Percentiles rank a stretch among this genome's conserved stretches.
These are phyloP conservation scores for Aegilops longissima DNA, from an alignment of 176 grass and related monocot species.

Conservation along the genomic window DNA sequence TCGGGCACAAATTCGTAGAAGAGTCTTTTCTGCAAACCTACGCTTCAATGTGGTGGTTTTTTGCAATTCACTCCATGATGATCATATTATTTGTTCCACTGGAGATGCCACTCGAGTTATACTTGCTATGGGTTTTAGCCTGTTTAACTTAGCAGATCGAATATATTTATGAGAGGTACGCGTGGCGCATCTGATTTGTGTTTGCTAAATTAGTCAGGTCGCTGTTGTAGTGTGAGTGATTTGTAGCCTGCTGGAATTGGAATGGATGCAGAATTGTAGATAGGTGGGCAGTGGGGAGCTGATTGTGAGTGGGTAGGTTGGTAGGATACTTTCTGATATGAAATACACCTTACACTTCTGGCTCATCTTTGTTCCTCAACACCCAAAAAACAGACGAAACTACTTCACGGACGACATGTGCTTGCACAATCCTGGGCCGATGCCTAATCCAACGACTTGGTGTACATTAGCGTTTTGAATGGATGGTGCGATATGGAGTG, in stretches of 20 bases:
- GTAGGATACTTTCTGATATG: conserved; percentile 19
- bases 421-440: too few relatives aligned
- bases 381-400: not conserved
- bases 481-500: too few relatives aligned
- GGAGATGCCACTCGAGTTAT: not conserved
- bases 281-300: not conserved
- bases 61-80: too few relatives aligned
- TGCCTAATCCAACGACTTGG: too few relatives aligned
- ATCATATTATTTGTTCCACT: not conserved
- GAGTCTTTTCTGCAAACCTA: too few relatives aligned
- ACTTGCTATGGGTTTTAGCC: not conserved
- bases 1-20: too few relatives aligned
- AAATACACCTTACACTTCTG: not conserved
- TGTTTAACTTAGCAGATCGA: not conserved
- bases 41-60: too few relatives aligned
- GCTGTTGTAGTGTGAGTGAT: too few relatives aligned
- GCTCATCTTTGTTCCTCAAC: not conserved
- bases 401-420: too few relatives aligned
- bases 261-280: not conserved
- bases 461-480: too few relatives aligned
- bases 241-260: too few relatives aligned
- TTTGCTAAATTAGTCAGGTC: not conserved
- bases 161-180: not conserved
- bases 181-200: not conserved
- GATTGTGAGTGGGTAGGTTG: not conserved